Evolutionary conservation across 306 rosid genomes (phyloP).

Genomic region (Fragaria nilgerrensis): DNA sequence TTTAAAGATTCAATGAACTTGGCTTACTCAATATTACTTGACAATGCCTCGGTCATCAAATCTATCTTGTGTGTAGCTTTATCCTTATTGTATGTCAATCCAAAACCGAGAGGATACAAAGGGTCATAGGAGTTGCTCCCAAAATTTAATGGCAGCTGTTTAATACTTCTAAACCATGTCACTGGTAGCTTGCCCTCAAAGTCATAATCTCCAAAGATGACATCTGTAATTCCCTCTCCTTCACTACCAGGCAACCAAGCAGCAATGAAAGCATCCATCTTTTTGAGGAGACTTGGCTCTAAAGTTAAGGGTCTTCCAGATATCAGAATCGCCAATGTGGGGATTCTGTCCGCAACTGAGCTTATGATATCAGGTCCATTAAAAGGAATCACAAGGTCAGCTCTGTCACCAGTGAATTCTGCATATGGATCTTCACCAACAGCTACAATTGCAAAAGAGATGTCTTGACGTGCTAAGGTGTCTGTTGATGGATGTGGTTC

Average conservation of each 20-base stretch:
- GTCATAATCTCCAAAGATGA: conserved; percentile 69
- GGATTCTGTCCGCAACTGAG: conserved; percentile 59
- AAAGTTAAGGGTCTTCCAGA: conserved; percentile 80
- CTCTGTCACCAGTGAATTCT: conserved; percentile 60
- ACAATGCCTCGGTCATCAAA: not conserved
- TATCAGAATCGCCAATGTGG: conserved; percentile 71
- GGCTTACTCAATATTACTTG: not conserved
- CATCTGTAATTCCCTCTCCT: conserved; percentile 77
- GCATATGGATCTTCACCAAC: conserved; percentile 85
- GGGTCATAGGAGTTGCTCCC: conserved; percentile 45
- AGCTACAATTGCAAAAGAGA: conserved; percentile 70
- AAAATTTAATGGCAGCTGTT: conserved; percentile 40
- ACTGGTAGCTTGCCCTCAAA: conserved; percentile 69
- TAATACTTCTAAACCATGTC: conserved; percentile 65
- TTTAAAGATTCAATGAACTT: not conserved
- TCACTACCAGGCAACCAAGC: conserved; percentile 96
- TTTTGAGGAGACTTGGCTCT: conserved; percentile 60
- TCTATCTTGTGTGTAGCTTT: conserved; percentile 2
- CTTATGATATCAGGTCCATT: conserved; percentile 53
- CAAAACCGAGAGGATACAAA: conserved; percentile 75
- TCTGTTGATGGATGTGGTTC: conserved; percentile 46
- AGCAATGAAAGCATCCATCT: conserved; percentile 64
- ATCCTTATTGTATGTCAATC: conserved; percentile 34
- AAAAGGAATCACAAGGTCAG: conserved; percentile 54
- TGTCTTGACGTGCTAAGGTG: conserved; percentile 45